A percentile compares a stretch with the other conserved stretches of the same genome.
Evolutionary conservation across 2,329 filamentous ascomycete species (phyloP).

Genomic region (Colletotrichum liriopes): DNA sequence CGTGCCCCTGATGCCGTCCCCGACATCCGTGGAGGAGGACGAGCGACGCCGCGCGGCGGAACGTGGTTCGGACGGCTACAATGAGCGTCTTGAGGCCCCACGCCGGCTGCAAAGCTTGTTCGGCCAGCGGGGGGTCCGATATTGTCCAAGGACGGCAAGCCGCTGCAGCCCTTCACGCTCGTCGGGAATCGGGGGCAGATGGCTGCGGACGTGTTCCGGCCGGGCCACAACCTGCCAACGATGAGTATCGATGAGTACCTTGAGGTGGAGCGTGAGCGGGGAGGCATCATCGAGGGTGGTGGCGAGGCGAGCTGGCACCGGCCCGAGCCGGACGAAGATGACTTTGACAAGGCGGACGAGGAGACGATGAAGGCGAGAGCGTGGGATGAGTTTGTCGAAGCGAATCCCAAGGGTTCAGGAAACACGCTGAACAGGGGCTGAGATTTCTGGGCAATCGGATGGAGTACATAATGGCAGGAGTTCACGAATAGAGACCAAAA

Average conservation of each 20-base stretch:
- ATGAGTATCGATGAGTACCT: conserved; percentile 99
- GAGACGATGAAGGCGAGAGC: conserved; percentile 94
- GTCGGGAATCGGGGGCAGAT: conserved; percentile 83
- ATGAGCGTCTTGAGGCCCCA: conserved; percentile 81
- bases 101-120: conserved; percentile 64
- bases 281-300: conserved; percentile 92
- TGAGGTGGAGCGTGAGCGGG: conserved; percentile 87
- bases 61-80: conserved; percentile 68
- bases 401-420: conserved; percentile 86
- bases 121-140: conserved; percentile 75
- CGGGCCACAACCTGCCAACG: conserved; percentile 93
- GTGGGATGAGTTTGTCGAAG: conserved; percentile 96
- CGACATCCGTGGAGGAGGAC: conserved; percentile 64
- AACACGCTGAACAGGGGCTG: conserved; percentile 87
- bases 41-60: conserved; percentile 55
- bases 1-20: conserved; percentile 60
- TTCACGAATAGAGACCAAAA: conserved; percentile 21
- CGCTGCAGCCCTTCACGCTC: conserved; percentile 91
- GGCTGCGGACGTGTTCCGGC: conserved; percentile 85
- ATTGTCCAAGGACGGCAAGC: conserved; percentile 84
- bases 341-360: conserved; percentile 87
- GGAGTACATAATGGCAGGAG: conserved; percentile 30
- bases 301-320: conserved; percentile 80
- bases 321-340: conserved; percentile 88
- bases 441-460: conserved; percentile 19